Conservation (phyloP, 2,329 filamentous ascomycete species). For the Cadophora malorum region DNA sequence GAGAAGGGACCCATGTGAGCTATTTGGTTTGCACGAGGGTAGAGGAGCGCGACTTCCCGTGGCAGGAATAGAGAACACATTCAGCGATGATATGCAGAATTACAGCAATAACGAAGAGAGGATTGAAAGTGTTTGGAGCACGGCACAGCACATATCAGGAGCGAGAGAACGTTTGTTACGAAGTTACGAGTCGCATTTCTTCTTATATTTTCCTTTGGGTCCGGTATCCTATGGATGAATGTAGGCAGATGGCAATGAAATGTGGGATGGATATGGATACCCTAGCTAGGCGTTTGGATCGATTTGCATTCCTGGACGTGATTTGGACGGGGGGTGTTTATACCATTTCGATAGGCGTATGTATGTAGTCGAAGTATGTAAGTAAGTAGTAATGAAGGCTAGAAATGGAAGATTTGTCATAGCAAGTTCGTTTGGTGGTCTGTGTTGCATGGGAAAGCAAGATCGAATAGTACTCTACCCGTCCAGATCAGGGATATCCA, state of each 20-base stretch:
- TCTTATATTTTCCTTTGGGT: background rate
- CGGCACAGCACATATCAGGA: background rate
- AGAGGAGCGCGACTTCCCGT: constrained; percentile 67
- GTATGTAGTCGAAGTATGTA: background rate
- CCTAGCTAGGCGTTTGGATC: constrained; percentile 22
- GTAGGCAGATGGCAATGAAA: background rate
- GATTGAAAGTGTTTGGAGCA: background rate
- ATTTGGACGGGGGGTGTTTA: background rate
- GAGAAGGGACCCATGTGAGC: constrained; percentile 66
- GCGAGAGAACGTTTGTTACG: background rate
- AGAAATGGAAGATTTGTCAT: background rate
- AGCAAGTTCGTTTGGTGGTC: background rate
- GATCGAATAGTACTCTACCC: too few relatives aligned
- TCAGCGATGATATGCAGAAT: background rate
- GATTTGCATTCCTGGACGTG: constrained; percentile 13
- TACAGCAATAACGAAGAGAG: background rate
- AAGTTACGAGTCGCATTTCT: constrained; percentile 18
- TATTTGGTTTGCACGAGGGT: constrained; percentile 71
- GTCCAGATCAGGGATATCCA: too few relatives aligned
- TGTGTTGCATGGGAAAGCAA: too few relatives aligned
- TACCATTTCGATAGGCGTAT: background rate
- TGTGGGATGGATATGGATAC: constrained; percentile 16
- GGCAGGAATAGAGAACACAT: constrained; percentile 46
- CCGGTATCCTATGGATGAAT: background rate
- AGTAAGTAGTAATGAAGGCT: background rate